phyloP scores from a whole-genome alignment of 257 asterid species.

The Salvia splendens region DNA sequence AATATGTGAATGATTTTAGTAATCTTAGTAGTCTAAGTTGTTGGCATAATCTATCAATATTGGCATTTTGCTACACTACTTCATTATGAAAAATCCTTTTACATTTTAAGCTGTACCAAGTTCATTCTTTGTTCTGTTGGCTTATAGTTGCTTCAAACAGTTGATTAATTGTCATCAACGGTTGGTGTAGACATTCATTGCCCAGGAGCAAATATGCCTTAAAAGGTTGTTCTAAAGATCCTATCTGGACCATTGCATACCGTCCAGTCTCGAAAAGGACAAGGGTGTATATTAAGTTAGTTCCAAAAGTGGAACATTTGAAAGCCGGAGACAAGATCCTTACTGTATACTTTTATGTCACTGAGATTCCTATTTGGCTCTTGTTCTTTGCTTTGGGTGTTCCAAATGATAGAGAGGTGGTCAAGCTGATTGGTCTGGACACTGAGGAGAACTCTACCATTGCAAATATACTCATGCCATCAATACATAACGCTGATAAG shows the following conservation, averaged over 20 bases:
- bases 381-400: constrained; percentile 84
- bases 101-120: constrained; percentile 6
- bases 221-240: constrained; percentile 61
- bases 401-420: constrained; percentile 64
- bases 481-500: constrained; percentile 75
- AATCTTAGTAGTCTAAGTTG: constrained; percentile 17
- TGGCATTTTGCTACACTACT: constrained; percentile 18
- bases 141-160: constrained; percentile 25
- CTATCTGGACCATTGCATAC: constrained; percentile 67
- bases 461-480: constrained; percentile 59
- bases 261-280: constrained; percentile 53
- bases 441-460: constrained; percentile 43
- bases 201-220: constrained; percentile 88
- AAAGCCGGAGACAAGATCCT: constrained; percentile 62
- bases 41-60: constrained; percentile 17
- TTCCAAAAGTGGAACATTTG: constrained; percentile 54
- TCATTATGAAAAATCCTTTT: constrained; percentile 16
- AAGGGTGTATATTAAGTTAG: constrained; percentile 66
- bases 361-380: constrained; percentile 82
- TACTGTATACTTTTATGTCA: constrained; percentile 55
- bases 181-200: constrained; percentile 79
- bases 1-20: background rate
- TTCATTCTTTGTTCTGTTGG: constrained; percentile 20
- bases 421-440: constrained; percentile 60
- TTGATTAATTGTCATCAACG: constrained; percentile 27